A percentile compares a stretch with the other conserved stretches of the same genome.
Evolutionary conservation across 129 eudicot species (phyloP).

Genomic region (Flaveria ramosissima): DNA sequence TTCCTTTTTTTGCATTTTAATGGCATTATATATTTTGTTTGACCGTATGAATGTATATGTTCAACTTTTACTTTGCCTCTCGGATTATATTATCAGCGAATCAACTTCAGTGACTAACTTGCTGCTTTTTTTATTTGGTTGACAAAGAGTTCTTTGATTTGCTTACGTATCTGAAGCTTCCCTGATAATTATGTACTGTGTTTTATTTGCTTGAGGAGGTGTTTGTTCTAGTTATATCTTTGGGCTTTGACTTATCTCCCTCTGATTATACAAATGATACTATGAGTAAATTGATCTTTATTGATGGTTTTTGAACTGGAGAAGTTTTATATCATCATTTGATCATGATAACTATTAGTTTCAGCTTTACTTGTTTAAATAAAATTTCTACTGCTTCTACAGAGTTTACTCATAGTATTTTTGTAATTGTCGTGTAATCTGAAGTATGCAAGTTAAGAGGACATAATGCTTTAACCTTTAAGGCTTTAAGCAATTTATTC

Average conservation of each 20-base stretch:
- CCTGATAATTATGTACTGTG: slow-evolving; percentile 5
- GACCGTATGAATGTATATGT: slow-evolving; percentile 23
- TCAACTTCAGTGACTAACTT: too few relatives aligned
- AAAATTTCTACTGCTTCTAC: background rate
- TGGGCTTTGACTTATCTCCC: background rate
- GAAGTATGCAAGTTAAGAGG: slow-evolving; percentile 10
- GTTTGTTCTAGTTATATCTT: background rate
- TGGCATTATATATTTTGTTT: background rate
- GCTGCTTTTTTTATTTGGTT: slow-evolving; percentile 7
- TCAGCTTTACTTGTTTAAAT: background rate
- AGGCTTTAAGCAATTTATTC: background rate
- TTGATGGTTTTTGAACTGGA: background rate
- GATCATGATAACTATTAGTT: slow-evolving; percentile 13
- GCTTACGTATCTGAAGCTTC: slow-evolving; percentile 9
- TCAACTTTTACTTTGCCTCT: slow-evolving; percentile 15
- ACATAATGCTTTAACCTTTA: background rate
- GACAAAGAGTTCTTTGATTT: slow-evolving; percentile 19
- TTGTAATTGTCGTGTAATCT: slow-evolving; percentile 9
- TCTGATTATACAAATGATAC: slow-evolving; percentile 9
- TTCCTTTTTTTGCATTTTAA: too few relatives aligned
- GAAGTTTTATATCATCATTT: slow-evolving; percentile 1
- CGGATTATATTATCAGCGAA: background rate
- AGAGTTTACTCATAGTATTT: background rate
- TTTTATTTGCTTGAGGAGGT: background rate
- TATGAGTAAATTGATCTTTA: background rate